Conservation (phyloP, 139 green algal genomes). For the Astrephomene gubernaculifera region DNA sequence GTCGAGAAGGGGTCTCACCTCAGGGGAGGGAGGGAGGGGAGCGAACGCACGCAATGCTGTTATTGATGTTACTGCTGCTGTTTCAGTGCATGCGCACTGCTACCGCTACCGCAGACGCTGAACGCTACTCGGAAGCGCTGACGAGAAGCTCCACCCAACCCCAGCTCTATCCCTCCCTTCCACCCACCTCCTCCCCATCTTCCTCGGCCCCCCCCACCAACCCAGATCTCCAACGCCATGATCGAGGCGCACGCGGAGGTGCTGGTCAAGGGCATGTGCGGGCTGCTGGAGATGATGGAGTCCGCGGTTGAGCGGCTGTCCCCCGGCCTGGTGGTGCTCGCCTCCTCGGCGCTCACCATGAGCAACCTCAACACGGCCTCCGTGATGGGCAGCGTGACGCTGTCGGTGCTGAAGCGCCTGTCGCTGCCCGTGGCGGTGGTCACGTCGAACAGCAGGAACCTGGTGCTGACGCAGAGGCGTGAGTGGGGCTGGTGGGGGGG, state of each 20-base stretch:
- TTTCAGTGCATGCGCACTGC: no score
- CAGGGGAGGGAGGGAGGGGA: no score
- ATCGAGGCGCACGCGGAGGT: constrained; percentile 46
- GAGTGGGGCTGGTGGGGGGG: background rate
- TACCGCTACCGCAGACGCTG: no score
- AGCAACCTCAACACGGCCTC: constrained; percentile 39
- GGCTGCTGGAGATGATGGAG: constrained; percentile 58
- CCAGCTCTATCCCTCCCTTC: background rate
- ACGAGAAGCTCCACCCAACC: no score
- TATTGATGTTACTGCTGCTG: no score
- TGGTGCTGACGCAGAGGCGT: constrained; percentile 26
- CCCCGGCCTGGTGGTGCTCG: constrained; percentile 54
- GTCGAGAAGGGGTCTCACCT: no score
- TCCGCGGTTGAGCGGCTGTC: background rate
- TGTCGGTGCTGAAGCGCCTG: constrained; percentile 39
- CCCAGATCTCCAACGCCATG: constrained; percentile 32
- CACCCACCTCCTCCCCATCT: background rate
- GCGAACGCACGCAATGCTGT: no score
- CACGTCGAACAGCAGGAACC: constrained; percentile 49
- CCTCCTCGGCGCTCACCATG: constrained; percentile 52
- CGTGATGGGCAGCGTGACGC: constrained; percentile 38
- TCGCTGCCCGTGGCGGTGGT: constrained; percentile 45
- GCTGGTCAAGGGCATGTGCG: constrained; percentile 43
- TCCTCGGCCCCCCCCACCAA: no score
- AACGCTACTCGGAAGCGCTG: no score